Base-by-base conservation (phyloP, 2,329 filamentous ascomycete genomes). In the Zymoseptoria pseudotritici region DNA sequence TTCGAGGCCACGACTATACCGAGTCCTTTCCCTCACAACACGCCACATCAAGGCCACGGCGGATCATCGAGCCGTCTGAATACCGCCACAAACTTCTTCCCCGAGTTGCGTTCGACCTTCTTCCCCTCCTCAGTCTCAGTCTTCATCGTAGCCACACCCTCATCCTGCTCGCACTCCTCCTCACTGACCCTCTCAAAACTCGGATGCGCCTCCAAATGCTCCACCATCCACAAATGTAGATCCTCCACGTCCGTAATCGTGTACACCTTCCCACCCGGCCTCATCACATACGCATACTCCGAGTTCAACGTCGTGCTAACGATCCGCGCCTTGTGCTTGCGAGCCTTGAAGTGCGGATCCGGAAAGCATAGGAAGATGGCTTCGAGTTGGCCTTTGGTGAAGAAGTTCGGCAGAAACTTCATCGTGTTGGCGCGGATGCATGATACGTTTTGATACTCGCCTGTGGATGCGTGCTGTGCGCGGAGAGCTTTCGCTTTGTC, bases 361-460 rank as follows among this genome's bases (percentile, higher is more conserved):
- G 94, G 94, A 73, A 99, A 99, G 79, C 94, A 99, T 69, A 99
- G 89, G 75, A 99, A 99, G 72, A 97, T 90, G 72, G 95, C 95
- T 64, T 82, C 84, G 13, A 99, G 84, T 73, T 97, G 92, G 13
- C 78, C 80, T 70, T 87, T 89, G 58, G 77, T 79, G 80, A 99
- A 97, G 80, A 97, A 96, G 73, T 99, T 97, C 63, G 95, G 93
- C n/a, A 99, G 80, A 75, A 97, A 99, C 74, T 99, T 99, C 94
- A 99, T 99, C 4, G 91, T 90, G 78, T 99, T 99, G 66, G 90
- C 90, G 63, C 94, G 87, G 54, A 99, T 80, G 72, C 91, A 95
- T 36, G 89, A 86, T 57, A 93, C 87, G 74, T 99, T 99, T 71
- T 95, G 88, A 74, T 91, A 97, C 53, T 78, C 75, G 19, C 74